Conservation (phyloP, 257 asterid genomes). For the Plectranthus barbatus region DNA sequence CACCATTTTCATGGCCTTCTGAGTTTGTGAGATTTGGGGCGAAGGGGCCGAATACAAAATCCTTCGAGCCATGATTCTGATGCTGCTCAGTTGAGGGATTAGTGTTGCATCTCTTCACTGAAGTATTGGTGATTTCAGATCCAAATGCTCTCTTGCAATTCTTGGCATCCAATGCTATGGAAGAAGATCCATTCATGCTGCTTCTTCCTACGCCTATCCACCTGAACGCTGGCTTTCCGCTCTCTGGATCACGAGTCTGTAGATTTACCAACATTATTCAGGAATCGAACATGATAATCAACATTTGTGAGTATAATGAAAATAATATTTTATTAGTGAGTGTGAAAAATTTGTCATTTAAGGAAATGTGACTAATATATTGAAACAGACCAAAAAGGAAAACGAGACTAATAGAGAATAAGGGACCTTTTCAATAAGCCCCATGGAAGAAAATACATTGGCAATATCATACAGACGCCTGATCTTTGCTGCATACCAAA, state of each 20-base stretch:
- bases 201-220: constrained; percentile 41
- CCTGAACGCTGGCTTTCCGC: constrained; percentile 60
- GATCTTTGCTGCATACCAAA: constrained; percentile 42
- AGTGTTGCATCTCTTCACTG: constrained; percentile 31
- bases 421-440: constrained; percentile 68
- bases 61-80: constrained; percentile 28
- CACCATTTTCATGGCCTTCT: constrained; percentile 12
- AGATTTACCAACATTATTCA: neutral
- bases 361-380: too few species aligned
- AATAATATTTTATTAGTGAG: too few species aligned
- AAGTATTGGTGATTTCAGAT: constrained; percentile 42
- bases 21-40: constrained; percentile 20
- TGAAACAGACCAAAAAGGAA: too few species aligned
- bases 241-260: constrained; percentile 46
- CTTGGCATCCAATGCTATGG: constrained; percentile 21
- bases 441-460: constrained; percentile 54
- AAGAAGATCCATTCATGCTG: constrained; percentile 15
- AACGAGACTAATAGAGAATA: too few species aligned
- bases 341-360: too few species aligned
- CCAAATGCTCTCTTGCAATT: constrained; percentile 50
- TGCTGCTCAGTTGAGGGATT: constrained; percentile 25
- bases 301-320: too few species aligned
- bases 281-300: neutral
- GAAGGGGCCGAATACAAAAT: constrained; percentile 63
- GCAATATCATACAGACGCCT: constrained; percentile 71